Percentiles rank a stretch among this genome's conserved stretches.
phyloP scores from a whole-genome alignment of 805 yeast genomes.

The Candida maesae region DNA sequence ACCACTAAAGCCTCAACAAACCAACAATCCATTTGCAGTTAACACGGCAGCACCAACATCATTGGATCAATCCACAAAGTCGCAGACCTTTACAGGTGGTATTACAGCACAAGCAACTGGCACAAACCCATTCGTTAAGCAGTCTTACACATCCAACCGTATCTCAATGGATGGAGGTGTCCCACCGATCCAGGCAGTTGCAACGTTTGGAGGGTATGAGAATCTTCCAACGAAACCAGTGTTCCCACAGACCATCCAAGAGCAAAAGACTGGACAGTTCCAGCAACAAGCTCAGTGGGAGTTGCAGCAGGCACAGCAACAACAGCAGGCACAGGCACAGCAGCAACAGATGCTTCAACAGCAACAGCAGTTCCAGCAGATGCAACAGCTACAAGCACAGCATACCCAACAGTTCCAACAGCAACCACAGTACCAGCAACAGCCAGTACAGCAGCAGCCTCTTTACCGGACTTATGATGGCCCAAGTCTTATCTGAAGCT shows the following conservation, averaged over 20 bases:
- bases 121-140: constrained; percentile 38
- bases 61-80: neutral
- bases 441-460: constrained; percentile 4
- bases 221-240: constrained; percentile 61
- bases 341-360: constrained; percentile 15
- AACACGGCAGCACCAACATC: constrained; percentile 4
- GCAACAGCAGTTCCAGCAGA: constrained; percentile 14
- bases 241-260: constrained; percentile 60
- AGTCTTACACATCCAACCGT: constrained; percentile 28
- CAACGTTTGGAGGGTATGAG: constrained; percentile 74
- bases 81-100: constrained; percentile 3
- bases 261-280: constrained; percentile 33
- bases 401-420: constrained; percentile 6
- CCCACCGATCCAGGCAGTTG: no score
- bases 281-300: constrained; percentile 36
- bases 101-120: constrained; percentile 28
- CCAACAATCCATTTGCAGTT: constrained; percentile 32
- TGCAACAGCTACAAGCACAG: constrained; percentile 8
- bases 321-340: constrained; percentile 12
- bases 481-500: constrained; percentile 18
- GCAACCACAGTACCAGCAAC: constrained; percentile 7
- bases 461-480: constrained; percentile 13
- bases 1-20: constrained; percentile 16
- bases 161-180: constrained; percentile 19
- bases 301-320: constrained; percentile 12